Conservation (phyloP, 768 basidiomycete species). For the Hypsizygus marmoreus region DNA sequence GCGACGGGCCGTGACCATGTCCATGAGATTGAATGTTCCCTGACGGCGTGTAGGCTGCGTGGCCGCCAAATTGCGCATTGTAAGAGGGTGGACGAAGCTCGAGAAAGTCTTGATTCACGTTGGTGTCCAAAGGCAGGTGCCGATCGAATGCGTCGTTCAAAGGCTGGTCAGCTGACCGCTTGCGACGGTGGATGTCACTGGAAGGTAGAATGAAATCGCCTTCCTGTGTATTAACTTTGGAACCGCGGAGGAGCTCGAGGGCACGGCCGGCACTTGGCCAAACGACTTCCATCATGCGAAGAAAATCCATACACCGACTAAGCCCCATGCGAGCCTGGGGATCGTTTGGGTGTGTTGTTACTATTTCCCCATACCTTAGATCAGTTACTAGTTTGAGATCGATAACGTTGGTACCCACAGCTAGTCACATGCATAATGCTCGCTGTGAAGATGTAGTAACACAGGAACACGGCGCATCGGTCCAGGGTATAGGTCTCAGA, state of each 20-base stretch:
- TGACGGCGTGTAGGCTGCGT: slow-evolving; percentile 10
- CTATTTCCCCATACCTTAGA: slow-evolving; percentile 29
- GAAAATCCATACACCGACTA: slow-evolving; percentile 64
- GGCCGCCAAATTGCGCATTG: slow-evolving; percentile 10
- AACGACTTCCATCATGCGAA: slow-evolving; percentile 63
- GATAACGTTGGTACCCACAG: slow-evolving; percentile 43
- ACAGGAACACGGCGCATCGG: slow-evolving; percentile 67
- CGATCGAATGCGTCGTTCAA: slow-evolving; percentile 33
- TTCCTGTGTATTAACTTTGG: slow-evolving; percentile 43
- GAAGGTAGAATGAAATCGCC: slow-evolving; percentile 21
- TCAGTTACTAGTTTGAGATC: slow-evolving; percentile 4
- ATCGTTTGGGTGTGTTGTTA: slow-evolving; percentile 64
- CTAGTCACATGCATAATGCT: slow-evolving; percentile 78
- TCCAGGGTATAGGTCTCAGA: slow-evolving; percentile 62
- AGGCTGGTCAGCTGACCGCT: slow-evolving; percentile 61
- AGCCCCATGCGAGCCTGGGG: slow-evolving; percentile 71
- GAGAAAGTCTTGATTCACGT: slow-evolving; percentile 14
- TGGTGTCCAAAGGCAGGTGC: slow-evolving; percentile 1
- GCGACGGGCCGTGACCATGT: not conserved
- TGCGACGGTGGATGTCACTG: slow-evolving; percentile 40
- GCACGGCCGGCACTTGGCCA: slow-evolving; percentile 82
- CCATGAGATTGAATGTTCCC: slow-evolving; percentile 8
- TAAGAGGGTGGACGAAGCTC: slow-evolving; percentile 19
- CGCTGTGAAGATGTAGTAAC: slow-evolving; percentile 80
- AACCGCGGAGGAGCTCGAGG: slow-evolving; percentile 68